Conservation (phyloP, 2,329 filamentous ascomycete genomes). For the Aphanocladium album region DNA sequence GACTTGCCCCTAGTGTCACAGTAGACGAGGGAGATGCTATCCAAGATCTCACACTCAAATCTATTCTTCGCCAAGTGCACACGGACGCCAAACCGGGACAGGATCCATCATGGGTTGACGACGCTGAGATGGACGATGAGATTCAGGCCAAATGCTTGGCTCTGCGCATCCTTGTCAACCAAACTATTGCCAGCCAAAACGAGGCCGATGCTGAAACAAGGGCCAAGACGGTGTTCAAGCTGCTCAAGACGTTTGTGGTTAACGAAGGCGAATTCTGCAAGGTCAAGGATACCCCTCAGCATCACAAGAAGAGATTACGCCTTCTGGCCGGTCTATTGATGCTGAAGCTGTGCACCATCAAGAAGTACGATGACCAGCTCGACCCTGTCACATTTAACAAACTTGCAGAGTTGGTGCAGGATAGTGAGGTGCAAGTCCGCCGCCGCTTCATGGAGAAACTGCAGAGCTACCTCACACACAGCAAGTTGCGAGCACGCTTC, state of each 20-base stretch:
- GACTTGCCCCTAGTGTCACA: constrained; percentile 67
- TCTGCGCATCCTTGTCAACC: constrained; percentile 80
- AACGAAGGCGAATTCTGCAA: constrained; percentile 77
- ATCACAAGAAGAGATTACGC: constrained; percentile 76
- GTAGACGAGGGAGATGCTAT: constrained; percentile 72
- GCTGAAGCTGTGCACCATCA: constrained; percentile 77
- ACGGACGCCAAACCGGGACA: constrained; percentile 48
- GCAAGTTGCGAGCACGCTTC: constrained; percentile 68
- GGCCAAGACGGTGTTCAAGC: constrained; percentile 66
- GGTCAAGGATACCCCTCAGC: constrained; percentile 65
- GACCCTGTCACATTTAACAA: constrained; percentile 71
- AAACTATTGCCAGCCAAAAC: constrained; percentile 59
- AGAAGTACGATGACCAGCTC: constrained; percentile 71
- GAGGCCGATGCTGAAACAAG: constrained; percentile 50
- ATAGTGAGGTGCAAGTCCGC: constrained; percentile 68
- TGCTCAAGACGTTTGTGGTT: constrained; percentile 71
- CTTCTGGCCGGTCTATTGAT: constrained; percentile 74
- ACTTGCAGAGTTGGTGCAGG: constrained; percentile 76
- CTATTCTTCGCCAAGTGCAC: constrained; percentile 67
- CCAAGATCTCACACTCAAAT: constrained; percentile 68
- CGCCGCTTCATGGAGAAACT: constrained; percentile 75
- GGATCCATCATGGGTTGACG: constrained; percentile 62
- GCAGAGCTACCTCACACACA: constrained; percentile 81
- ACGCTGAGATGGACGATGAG: constrained; percentile 69
- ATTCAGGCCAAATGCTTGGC: constrained; percentile 79